A percentile compares a stretch with the other conserved stretches of the same genome.
phyloP scores from a whole-genome alignment of 345 rosid genomes.

The Draba incana region DNA sequence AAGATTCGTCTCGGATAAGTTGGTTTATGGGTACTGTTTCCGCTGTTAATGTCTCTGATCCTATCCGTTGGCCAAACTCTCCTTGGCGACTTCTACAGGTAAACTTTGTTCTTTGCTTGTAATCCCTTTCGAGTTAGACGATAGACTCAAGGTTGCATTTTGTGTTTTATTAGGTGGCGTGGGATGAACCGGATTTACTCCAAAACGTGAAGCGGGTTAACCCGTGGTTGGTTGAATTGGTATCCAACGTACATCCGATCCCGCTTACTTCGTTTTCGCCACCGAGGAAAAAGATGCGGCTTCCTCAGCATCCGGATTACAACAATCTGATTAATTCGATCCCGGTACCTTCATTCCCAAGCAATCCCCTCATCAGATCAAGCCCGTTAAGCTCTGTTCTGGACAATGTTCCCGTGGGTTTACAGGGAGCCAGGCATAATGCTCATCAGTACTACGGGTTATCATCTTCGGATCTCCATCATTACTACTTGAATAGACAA shows the following conservation, averaged over 20 bases:
- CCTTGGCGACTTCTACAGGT: constrained; percentile 97
- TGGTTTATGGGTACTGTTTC: constrained; percentile 98
- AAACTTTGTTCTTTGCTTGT: constrained; percentile 24
- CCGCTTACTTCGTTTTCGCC: constrained; percentile 80
- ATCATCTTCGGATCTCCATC: constrained; percentile 72
- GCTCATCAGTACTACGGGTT: constrained; percentile 71
- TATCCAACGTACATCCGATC: constrained; percentile 70
- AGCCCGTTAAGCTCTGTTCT: constrained; percentile 69
- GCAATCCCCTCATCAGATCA: constrained; percentile 60
- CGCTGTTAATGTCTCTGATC: constrained; percentile 73
- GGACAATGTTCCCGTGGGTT: constrained; percentile 87
- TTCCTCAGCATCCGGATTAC: constrained; percentile 65
- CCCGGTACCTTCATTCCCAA: constrained; percentile 63
- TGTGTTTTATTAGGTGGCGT: constrained; percentile 64
- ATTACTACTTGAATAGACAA: constrained; percentile 57
- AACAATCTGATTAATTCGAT: constrained; percentile 51
- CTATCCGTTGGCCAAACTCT: constrained; percentile 83
- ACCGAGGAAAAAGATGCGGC: constrained; percentile 80
- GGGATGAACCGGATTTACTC: constrained; percentile 98
- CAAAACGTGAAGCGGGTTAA: constrained; percentile 92
- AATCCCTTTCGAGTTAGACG: background rate
- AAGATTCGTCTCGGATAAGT: constrained; percentile 89
- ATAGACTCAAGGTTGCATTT: constrained; percentile 15
- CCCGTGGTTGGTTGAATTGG: constrained; percentile 96
- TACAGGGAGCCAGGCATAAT: constrained; percentile 99